A percentile compares a stretch with the other conserved stretches of the same genome.
phyloP scores from a whole-genome alignment of 139 green algal genomes.

The Pleodorina starrii region DNA sequence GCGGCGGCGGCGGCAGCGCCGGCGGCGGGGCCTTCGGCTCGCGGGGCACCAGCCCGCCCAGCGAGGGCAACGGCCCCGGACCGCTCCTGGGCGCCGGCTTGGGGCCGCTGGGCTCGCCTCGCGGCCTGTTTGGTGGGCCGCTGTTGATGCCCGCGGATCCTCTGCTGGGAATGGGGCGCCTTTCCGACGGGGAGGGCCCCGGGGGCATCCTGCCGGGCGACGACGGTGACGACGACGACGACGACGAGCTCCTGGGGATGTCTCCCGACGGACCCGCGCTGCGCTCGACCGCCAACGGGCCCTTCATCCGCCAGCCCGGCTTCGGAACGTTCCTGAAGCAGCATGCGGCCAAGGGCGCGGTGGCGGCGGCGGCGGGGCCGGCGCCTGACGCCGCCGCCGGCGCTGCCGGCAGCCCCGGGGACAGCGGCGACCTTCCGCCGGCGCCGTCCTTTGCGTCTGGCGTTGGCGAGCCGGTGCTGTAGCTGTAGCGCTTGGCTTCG shows the following conservation, averaged over 20 bases:
- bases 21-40: neutral
- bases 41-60: slow-evolving; percentile 16
- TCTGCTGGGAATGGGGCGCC: slow-evolving; percentile 27
- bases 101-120: neutral
- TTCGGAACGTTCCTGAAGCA: slow-evolving; percentile 47
- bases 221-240: slow-evolving; percentile 30
- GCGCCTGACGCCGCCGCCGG: neutral
- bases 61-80: neutral
- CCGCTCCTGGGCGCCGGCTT: neutral
- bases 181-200: neutral
- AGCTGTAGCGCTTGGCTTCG: neutral
- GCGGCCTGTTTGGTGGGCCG: neutral
- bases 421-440: neutral
- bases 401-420: neutral
- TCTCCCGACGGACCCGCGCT: slow-evolving; percentile 53
- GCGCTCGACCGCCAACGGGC: neutral
- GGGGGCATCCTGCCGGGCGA: neutral
- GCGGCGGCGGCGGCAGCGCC: neutral
- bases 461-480: neutral
- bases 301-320: slow-evolving; percentile 11
- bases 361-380: neutral
- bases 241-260: slow-evolving; percentile 68
- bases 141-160: neutral
- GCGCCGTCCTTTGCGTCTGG: neutral
- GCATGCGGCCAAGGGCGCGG: slow-evolving; percentile 22